Percentiles rank a stretch among this genome's conserved stretches.
Evolutionary conservation across 495 filamentous ascomycete species (phyloP).

Genomic region (Neurospora sp.): DNA sequence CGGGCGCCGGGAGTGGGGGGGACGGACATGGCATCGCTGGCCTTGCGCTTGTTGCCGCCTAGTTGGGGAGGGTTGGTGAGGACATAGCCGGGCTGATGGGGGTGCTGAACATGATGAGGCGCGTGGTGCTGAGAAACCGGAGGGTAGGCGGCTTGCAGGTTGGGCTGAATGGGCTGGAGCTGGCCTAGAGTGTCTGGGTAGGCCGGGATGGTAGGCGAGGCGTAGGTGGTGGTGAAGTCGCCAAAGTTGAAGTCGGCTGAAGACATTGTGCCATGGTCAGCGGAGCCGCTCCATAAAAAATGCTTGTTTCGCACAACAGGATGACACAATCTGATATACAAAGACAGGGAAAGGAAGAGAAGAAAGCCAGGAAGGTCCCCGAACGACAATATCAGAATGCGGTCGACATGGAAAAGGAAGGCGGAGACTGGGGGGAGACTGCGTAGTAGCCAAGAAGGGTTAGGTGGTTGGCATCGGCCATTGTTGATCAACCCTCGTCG

Average conservation of each 20-base stretch:
- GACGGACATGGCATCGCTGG: conserved; percentile 25
- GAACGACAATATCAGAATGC: conserved; percentile 5
- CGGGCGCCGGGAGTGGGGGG: conserved; percentile 12
- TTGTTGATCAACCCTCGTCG: conserved; percentile 23
- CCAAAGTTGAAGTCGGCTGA: conserved; percentile 41
- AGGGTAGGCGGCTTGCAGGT: conserved; percentile 28
- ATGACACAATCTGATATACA: conserved; percentile 18
- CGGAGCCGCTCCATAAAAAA: not conserved
- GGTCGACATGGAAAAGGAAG: conserved; percentile 13
- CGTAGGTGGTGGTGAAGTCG: conserved; percentile 36
- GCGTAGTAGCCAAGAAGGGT: conserved; percentile 6
- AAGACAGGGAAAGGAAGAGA: conserved; percentile 1
- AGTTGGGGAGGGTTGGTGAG: conserved; percentile 24
- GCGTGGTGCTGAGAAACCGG: conserved; percentile 26
- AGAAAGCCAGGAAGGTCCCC: not conserved
- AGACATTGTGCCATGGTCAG: conserved; percentile 38
- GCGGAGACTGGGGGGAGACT: conserved; percentile 20
- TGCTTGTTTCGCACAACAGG: conserved; percentile 7
- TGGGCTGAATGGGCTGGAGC: conserved; percentile 39
- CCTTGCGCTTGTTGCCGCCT: conserved; percentile 45
- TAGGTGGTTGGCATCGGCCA: conserved; percentile 10
- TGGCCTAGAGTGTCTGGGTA: conserved; percentile 33
- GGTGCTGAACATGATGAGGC: not conserved
- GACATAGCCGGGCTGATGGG: conserved; percentile 26
- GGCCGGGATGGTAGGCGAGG: conserved; percentile 34